Percentiles rank a stretch among this genome's conserved stretches.
Conservation (phyloP, 495 filamentous ascomycete species). For the Pyronema domesticum region DNA sequence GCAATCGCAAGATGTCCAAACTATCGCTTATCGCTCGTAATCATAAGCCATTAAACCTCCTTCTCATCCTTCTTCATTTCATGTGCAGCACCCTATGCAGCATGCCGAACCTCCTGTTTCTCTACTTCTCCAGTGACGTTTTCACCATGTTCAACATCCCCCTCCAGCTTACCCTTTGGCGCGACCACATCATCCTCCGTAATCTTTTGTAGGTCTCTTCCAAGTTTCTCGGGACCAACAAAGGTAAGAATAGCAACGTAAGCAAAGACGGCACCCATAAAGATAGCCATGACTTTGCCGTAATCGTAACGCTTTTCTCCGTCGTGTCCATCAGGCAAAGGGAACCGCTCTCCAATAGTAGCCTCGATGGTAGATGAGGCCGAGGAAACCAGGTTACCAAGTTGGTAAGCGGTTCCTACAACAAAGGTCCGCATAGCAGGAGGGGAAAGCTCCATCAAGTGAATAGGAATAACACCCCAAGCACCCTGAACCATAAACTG, state of each 20-base stretch:
- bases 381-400: slow-evolving; percentile 56
- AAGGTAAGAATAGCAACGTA: slow-evolving; percentile 63
- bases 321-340: slow-evolving; percentile 39
- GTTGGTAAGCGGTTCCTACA: slow-evolving; percentile 49
- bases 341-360: slow-evolving; percentile 52
- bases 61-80: too few relatives aligned
- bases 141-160: too few relatives aligned
- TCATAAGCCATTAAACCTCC: too few relatives aligned
- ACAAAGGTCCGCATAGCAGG: slow-evolving; percentile 49
- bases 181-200: too few relatives aligned
- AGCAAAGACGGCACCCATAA: slow-evolving; percentile 79
- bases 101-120: too few relatives aligned
- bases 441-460: slow-evolving; percentile 60
- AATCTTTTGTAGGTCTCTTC: slow-evolving; percentile 8
- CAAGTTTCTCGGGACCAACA: slow-evolving; percentile 56
- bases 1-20: too few relatives aligned
- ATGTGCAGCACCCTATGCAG: too few relatives aligned
- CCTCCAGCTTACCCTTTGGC: too few relatives aligned
- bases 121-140: too few relatives aligned
- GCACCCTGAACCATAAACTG: slow-evolving; percentile 69
- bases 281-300: slow-evolving; percentile 80
- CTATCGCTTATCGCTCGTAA: too few relatives aligned
- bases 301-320: slow-evolving; percentile 48
- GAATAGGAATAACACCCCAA: slow-evolving; percentile 64
- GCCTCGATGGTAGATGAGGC: slow-evolving; percentile 37